Conservation (phyloP, 768 basidiomycete species). For the Psilocybe azurescens region DNA sequence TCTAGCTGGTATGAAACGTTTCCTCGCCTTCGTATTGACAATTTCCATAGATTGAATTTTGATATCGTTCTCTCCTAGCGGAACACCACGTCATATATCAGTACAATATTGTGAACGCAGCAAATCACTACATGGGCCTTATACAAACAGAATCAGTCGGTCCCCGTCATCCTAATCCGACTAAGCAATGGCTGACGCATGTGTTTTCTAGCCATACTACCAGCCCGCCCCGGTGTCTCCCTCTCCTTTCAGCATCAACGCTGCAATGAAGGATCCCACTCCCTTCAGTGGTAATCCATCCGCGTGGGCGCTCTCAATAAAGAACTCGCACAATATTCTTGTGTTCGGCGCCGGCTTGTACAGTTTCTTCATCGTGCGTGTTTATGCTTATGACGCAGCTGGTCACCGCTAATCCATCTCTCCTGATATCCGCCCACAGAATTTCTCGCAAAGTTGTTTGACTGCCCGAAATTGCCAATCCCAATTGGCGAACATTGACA, state of each 20-base stretch:
- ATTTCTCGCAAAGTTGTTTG: not conserved
- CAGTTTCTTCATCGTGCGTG: slow-evolving; percentile 65
- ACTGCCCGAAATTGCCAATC: slow-evolving; percentile 54
- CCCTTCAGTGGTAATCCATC: slow-evolving; percentile 41
- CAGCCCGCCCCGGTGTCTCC: slow-evolving; percentile 66
- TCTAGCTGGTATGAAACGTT: not conserved
- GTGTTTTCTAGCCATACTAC: slow-evolving; percentile 60
- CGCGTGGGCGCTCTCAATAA: slow-evolving; percentile 64
- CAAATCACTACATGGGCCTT: slow-evolving; percentile 72
- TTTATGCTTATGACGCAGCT: too few species aligned
- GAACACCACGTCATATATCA: slow-evolving; percentile 77
- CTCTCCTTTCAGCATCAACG: slow-evolving; percentile 52
- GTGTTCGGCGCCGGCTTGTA: slow-evolving; percentile 75
- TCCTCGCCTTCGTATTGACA: not conserved
- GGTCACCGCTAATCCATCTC: too few species aligned
- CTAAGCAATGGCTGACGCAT: not conserved
- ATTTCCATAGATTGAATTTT: too few species aligned
- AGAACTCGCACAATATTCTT: slow-evolving; percentile 57
- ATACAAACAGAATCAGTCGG: slow-evolving; percentile 77
- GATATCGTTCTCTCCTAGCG: slow-evolving; percentile 66
- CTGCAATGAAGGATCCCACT: slow-evolving; percentile 59
- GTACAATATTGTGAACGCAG: slow-evolving; percentile 65
- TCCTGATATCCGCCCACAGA: not conserved
- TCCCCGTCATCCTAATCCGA: not conserved
- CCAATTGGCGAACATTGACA: slow-evolving; percentile 60